Base-by-base conservation (phyloP, 768 basidiomycete genomes). In the Coprinellus micaceus region DNA sequence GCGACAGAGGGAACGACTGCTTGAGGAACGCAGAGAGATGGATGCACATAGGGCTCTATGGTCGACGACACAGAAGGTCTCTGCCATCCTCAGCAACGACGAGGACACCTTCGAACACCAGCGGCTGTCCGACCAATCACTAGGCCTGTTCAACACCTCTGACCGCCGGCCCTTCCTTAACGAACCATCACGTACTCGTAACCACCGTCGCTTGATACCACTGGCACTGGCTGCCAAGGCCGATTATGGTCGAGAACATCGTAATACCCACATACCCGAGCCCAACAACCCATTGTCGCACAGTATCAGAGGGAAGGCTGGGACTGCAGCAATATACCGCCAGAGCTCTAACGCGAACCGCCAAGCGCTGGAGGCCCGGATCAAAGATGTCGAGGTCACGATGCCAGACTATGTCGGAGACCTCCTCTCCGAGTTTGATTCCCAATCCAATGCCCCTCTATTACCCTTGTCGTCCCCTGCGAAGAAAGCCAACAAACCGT, bases 1-100 rank as follows among this genome's bases (percentile, higher is more conserved):
- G 9, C 66, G 79, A 39, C 75, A 80, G 57, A 73, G 71, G 1
- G 73, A 81, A 48, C 74, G 78, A 28, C 82, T 81, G 81, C 69
- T 76, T 67, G 77, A 78, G 57, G 82, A 84, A 60, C 74, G 73
- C 58, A 69, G 75, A 54, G 72, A 74, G 53, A 52, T 59, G 28
- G 71, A 66, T 21, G 70, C 72, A 12, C 40, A 29, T 30, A 57
- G 33, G 25, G 51, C 56, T 12, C 43, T 57, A 17, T 57, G 56
- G 56, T 37, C 39, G 12, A 48, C 56, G 5, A 45, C 50, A 7
- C 49, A 52, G 47, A 51, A 52, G 24, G 56, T 47, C 13, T 41
- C 51, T 24, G 56, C 56, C 17, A 36, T 57, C 28, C 29, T 57
- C 29, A 33, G 6, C 9, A 22, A 47, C 17, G 56, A 57, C 30